Conservation (phyloP, 2,329 filamentous ascomycete species). For the Pyricularia grisea region DNA sequence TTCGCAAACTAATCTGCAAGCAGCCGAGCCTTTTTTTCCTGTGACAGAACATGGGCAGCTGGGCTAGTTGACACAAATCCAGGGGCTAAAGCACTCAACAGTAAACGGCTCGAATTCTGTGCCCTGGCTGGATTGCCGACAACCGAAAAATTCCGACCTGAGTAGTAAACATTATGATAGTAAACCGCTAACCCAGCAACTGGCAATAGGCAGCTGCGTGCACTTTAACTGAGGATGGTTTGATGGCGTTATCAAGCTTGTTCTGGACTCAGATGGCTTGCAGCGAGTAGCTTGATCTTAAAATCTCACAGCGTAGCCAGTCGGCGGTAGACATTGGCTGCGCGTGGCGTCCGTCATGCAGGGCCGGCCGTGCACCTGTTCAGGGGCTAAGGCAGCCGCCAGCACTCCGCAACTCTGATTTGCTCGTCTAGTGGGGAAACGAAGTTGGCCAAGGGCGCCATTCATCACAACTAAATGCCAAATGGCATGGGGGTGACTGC, state of each 20-base stretch:
- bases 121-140: too few relatives aligned
- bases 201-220: neutral
- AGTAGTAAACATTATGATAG: neutral
- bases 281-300: neutral
- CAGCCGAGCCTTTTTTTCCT: neutral
- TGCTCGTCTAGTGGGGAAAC: neutral
- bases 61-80: too few relatives aligned
- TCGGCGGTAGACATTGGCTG: neutral
- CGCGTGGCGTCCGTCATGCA: conserved; percentile 3
- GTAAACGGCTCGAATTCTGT: too few relatives aligned
- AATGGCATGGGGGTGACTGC: neutral
- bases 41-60: neutral
- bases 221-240: neutral
- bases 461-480: neutral
- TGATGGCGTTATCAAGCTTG: neutral
- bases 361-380: neutral
- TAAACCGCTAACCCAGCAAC: neutral
- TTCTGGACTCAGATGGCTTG: neutral
- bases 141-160: too few relatives aligned
- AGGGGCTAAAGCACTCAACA: too few relatives aligned
- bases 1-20: neutral
- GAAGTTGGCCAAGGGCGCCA: neutral
- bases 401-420: neutral
- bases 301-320: neutral
- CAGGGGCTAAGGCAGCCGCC: neutral